Evolutionary conservation across 257 asterid species (phyloP).

Genomic region (Solanum sejunctum): DNA sequence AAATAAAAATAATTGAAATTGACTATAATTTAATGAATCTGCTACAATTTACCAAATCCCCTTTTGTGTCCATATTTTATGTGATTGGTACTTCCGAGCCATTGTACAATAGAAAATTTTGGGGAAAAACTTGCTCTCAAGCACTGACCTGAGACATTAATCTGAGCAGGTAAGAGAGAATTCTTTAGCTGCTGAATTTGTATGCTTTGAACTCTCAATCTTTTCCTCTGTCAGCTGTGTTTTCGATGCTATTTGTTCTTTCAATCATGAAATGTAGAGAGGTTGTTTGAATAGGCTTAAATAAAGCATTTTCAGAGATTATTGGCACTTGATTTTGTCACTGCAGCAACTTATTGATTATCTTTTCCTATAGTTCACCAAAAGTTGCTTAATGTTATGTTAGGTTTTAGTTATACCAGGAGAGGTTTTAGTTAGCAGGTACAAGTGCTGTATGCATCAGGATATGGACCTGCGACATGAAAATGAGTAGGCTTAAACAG

Average conservation of each 20-base stretch:
- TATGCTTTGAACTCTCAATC: not conserved
- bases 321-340: not conserved
- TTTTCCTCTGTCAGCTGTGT: not conserved
- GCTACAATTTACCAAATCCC: not conserved
- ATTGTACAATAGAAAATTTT: not conserved
- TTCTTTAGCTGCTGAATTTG: not conserved
- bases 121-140: not conserved
- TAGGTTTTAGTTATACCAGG: not conserved
- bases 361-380: not conserved
- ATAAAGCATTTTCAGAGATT: too few species aligned
- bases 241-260: not conserved
- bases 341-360: not conserved
- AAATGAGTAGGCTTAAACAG: not conserved
- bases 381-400: not conserved
- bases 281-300: too few species aligned
- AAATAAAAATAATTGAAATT: not conserved
- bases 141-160: not conserved
- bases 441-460: not conserved
- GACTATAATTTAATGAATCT: not conserved
- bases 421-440: not conserved
- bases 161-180: not conserved
- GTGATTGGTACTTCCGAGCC: not conserved
- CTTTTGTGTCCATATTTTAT: not conserved
- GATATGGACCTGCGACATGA: not conserved
- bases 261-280: not conserved